These are phyloP conservation scores for Yarrowia sp. DNA, from an alignment of 805 yeast genomes.

Conservation along the genomic window DNA sequence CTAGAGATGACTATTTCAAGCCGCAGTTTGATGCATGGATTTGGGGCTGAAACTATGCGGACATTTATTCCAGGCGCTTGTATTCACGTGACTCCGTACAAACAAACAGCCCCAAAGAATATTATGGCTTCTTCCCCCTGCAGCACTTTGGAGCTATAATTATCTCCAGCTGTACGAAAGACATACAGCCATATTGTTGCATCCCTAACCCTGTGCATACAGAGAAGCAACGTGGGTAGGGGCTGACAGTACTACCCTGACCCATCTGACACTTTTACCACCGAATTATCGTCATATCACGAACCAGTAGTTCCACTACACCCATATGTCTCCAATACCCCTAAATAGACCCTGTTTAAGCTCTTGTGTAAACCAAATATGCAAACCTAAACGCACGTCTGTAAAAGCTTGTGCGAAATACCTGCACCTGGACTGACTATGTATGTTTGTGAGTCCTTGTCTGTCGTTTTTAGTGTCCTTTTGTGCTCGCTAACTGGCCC, in stretches of 20 bases:
- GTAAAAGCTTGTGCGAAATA: background rate
- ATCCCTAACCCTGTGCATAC: constrained; percentile 9
- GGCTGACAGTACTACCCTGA: too few species aligned
- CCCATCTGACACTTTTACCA: too few species aligned
- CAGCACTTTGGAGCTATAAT: background rate
- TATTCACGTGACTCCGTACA: too few species aligned
- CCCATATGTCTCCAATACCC: too few species aligned
- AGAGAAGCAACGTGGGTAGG: background rate
- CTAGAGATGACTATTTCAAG: too few species aligned
- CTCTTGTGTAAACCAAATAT: background rate
- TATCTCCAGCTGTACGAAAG: background rate
- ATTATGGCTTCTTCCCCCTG: background rate
- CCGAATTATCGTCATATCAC: too few species aligned
- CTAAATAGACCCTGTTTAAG: too few species aligned
- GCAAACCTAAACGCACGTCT: background rate
- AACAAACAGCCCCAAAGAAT: background rate
- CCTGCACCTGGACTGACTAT: background rate
- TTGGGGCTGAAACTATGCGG: too few species aligned
- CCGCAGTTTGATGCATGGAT: too few species aligned
- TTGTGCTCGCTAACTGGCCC: background rate
- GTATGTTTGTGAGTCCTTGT: background rate
- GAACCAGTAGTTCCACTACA: too few species aligned
- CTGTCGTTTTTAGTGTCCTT: background rate
- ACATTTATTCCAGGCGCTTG: background rate
- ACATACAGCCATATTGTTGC: background rate